Base-by-base conservation (phyloP, 805 yeast genomes). In the Peterozyma xylosa region DNA sequence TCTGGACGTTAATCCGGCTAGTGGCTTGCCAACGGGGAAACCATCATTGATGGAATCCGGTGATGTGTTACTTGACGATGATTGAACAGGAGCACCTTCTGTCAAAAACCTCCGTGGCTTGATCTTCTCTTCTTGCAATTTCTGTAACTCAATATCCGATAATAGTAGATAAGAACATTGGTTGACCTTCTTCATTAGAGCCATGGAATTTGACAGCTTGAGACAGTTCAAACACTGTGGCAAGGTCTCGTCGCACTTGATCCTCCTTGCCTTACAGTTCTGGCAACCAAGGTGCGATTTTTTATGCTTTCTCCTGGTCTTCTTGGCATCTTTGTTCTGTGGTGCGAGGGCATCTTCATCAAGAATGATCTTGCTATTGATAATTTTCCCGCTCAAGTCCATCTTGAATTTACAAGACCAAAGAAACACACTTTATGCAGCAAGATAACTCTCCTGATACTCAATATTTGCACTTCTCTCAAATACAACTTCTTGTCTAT, bases 261-360 rank as follows among this genome's bases (percentile, higher is more conserved):
- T 76, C 35, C 83, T 66, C 35, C 86, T 68, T 40, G 69, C 65
- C 53, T 80, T 79, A 59, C 86, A 80, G 16, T 80, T 78, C 3
- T 76, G 78, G 61, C 93, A 84, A n/a, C 93, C 91, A 42, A 75
- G 56, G 53, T 82, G 88, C 6, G 86, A 80, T 62, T 82, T 82
- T 46, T 81, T 67, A 59, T 82, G 88, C 47, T 73, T 71, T 52
- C 83, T 66, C 53, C 86, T 64, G 7, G 74, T 67, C 54, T 64
- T 67, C 55, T 68, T 70, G 29, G 42, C 17, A 29, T 38, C 37
- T 14, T 14, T 18, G 6, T 21, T 10, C 7, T 13, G 39, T 21
- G 30, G 27, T 21, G 18, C 21, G 9, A 35, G 17, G 21, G 18
- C 6, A 17, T 5, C n/a, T 35, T 7, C 18, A 5, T 35, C 27